Percentiles rank a stretch among this genome's conserved stretches.
phyloP scores from a whole-genome alignment of 2,329 filamentous ascomycete species.

The Ustulina deusta region DNA sequence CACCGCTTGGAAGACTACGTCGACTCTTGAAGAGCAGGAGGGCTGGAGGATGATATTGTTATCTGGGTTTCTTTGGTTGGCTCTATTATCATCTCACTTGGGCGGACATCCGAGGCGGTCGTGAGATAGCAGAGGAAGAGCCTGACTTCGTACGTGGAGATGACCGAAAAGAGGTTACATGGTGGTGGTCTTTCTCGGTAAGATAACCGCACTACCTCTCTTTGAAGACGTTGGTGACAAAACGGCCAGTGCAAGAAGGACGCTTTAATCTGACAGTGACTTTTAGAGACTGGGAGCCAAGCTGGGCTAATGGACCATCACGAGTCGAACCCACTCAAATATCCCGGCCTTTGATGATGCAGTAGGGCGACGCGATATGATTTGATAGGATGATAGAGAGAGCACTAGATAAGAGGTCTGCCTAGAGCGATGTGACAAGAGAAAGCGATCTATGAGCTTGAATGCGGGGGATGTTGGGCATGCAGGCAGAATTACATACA shows the following conservation, averaged over 20 bases:
- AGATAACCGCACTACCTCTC: not conserved
- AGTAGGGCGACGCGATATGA: not conserved
- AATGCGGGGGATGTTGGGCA: not conserved
- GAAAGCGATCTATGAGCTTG: not conserved
- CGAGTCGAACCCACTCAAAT: not conserved
- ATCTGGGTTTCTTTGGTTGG: not conserved
- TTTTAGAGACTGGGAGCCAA: not conserved
- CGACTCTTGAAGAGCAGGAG: not conserved
- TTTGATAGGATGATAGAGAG: not conserved
- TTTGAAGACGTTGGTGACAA: constrained; percentile 5
- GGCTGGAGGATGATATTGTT: not conserved
- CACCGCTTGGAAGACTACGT: not conserved
- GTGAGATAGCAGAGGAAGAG: not conserved
- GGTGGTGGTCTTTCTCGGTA: not conserved
- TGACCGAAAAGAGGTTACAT: not conserved
- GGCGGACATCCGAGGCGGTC: not conserved
- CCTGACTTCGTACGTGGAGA: not conserved
- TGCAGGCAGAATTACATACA: not conserved
- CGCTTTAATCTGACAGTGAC: not conserved
- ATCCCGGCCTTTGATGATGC: too few species aligned
- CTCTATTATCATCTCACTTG: not conserved
- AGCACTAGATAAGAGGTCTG: not conserved
- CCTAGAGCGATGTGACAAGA: not conserved
- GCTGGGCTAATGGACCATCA: not conserved
- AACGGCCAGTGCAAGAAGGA: not conserved